Conservation (phyloP, 2,329 filamentous ascomycete species). For the Lizonia empirigonia region DNA sequence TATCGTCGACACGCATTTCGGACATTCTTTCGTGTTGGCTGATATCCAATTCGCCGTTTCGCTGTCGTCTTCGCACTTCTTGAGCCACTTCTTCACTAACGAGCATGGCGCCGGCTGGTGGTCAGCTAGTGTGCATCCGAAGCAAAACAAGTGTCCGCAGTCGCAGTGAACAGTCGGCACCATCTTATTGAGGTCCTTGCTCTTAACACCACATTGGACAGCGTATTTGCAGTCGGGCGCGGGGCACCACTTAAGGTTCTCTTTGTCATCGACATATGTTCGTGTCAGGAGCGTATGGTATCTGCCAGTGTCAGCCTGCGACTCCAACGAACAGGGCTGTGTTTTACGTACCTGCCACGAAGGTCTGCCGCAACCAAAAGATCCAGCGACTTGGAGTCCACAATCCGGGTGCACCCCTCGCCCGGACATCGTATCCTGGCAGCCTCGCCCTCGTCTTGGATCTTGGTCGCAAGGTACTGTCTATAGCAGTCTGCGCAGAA, state of each 20-base stretch:
- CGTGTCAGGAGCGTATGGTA: conserved; percentile 88
- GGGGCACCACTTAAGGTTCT: conserved; percentile 95
- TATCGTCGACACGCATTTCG: conserved; percentile 93
- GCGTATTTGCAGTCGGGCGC: conserved; percentile 97
- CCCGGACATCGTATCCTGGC: conserved; percentile 92
- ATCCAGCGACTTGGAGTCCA: conserved; percentile 86
- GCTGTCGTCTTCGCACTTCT: conserved; percentile 97
- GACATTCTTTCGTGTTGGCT: conserved; percentile 97
- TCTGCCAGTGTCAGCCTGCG: conserved; percentile 50
- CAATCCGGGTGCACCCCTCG: conserved; percentile 83
- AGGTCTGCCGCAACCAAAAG: conserved; percentile 68
- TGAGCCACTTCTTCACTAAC: conserved; percentile 92
- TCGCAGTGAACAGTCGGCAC: conserved; percentile 89
- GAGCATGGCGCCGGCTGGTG: conserved; percentile 93
- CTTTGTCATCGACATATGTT: conserved; percentile 97
- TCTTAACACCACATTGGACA: conserved; percentile 84
- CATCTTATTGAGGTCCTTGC: conserved; percentile 80
- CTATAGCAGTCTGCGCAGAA: conserved; percentile 93
- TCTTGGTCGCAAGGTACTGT: conserved; percentile 91
- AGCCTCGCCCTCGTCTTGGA: conserved; percentile 92
- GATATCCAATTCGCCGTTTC: conserved; percentile 99
- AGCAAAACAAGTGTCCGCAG: conserved; percentile 90
- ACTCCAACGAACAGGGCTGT: background rate
- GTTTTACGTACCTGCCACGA: conserved; percentile 57
- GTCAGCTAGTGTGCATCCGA: conserved; percentile 86